These are phyloP conservation scores for Ogataea populi-albae DNA, from an alignment of 805 yeast genomes.

Conservation along the genomic window DNA sequence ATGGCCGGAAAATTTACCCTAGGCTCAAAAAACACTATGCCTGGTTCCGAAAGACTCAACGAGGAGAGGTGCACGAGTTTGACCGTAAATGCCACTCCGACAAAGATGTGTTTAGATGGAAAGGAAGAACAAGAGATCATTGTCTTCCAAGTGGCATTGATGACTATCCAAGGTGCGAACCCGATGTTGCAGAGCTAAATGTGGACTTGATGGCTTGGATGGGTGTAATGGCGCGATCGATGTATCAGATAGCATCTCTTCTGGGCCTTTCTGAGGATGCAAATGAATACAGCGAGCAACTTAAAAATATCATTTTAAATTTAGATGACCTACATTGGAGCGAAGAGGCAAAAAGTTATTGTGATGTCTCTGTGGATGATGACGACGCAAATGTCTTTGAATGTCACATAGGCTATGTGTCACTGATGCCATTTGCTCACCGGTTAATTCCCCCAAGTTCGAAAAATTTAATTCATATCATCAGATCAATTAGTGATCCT, in stretches of 20 bases:
- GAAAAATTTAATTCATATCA: slow-evolving; percentile 45
- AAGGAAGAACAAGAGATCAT: slow-evolving; percentile 82
- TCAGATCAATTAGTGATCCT: slow-evolving; percentile 64
- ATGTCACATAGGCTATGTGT: slow-evolving; percentile 89
- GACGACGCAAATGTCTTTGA: slow-evolving; percentile 63
- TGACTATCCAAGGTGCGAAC: slow-evolving; percentile 89
- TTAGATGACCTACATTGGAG: slow-evolving; percentile 82
- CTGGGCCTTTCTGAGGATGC: slow-evolving; percentile 61
- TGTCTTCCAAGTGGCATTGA: slow-evolving; percentile 93
- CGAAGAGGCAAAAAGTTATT: slow-evolving; percentile 59
- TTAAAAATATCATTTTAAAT: slow-evolving; percentile 56
- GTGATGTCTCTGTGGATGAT: slow-evolving; percentile 79
- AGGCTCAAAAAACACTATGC: slow-evolving; percentile 71
- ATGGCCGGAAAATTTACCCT: slow-evolving; percentile 70
- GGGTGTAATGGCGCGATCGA: slow-evolving; percentile 84
- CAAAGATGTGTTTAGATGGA: slow-evolving; percentile 83
- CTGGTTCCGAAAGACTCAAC: slow-evolving; percentile 81
- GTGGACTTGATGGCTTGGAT: slow-evolving; percentile 92
- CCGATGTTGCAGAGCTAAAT: slow-evolving; percentile 85
- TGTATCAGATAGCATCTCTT: slow-evolving; percentile 67
- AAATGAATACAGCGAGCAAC: slow-evolving; percentile 48
- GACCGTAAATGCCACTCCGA: slow-evolving; percentile 52
- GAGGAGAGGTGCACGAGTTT: slow-evolving; percentile 70
- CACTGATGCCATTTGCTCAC: slow-evolving; percentile 80
- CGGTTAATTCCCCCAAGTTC: slow-evolving; percentile 55